Percentiles rank a stretch among this genome's conserved stretches.
Conservation (phyloP, 1,284 basidiomycete species). For the Neonothopanus nambi region DNA sequence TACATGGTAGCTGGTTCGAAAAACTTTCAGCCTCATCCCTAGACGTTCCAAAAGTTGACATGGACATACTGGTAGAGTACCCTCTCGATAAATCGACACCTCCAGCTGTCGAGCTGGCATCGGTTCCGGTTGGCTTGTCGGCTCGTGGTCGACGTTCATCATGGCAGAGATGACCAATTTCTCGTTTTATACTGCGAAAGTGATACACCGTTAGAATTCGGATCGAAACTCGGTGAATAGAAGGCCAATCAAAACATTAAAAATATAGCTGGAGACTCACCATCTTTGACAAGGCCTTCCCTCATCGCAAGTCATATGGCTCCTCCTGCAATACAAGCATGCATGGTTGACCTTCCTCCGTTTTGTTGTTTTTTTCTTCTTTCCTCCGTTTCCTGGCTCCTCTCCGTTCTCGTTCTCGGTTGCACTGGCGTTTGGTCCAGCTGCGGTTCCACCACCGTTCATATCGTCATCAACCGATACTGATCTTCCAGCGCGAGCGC, state of each 20-base stretch:
- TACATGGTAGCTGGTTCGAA: not conserved
- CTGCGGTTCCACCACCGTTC: too few relatives aligned
- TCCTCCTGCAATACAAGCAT: conserved; percentile 90
- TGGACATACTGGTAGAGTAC: not conserved
- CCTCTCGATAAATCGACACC: not conserved
- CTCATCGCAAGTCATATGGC: conserved; percentile 94
- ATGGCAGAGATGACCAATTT: conserved; percentile 89
- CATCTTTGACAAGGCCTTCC: conserved; percentile 87
- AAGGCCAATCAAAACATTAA: not conserved
- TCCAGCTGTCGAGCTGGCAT: not conserved
- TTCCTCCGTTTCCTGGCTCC: conserved; percentile 28
- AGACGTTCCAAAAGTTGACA: not conserved
- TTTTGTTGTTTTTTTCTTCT: conserved; percentile 66
- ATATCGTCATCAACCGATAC: conserved; percentile 1
- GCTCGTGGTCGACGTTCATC: conserved; percentile 72
- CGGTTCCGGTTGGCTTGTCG: conserved; percentile 42
- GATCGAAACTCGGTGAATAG: too few relatives aligned
- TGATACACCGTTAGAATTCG: too few relatives aligned
- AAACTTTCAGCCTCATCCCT: too few relatives aligned
- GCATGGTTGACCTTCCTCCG: conserved; percentile 86
- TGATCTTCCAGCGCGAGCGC: not conserved
- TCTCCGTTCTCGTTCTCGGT: conserved; percentile 1
- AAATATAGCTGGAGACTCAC: conserved; percentile 46
- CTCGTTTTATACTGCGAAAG: conserved; percentile 71
- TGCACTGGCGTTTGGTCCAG: too few relatives aligned